Base-by-base conservation (phyloP, 768 basidiomycete genomes). In the Podaxis rugospora region DNA sequence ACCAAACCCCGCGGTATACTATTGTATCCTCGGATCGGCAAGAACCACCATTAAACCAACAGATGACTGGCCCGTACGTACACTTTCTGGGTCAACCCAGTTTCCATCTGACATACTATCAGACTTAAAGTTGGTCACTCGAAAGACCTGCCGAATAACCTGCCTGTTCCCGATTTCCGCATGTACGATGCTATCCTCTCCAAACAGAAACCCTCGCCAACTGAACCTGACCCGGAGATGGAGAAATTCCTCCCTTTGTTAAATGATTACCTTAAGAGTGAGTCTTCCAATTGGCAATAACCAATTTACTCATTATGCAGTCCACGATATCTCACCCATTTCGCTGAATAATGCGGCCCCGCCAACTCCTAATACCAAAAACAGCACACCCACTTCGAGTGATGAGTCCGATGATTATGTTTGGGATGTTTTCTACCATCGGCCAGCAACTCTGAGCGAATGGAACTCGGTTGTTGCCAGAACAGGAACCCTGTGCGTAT, bases 361-460 rank as follows among this genome's bases (percentile, higher is more conserved):
- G 42, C 25, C 49, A 64, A 7, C 35, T 55, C 16, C 64, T 63
- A 9, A 62, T 65, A 42, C 54, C 67, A 23, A 53, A 37, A 46
- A 42, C 55, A 54, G 59, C 36, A 35, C 54, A 14, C 37, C 64
- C 18, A 42, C 25, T 9, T 51, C 64, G 0, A 65, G 64, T 5
- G 80, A 80, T 5, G 62, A 55, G 16, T 47, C 59, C n/a, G 53
- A 52, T 27, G 91, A 92, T 66, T 93, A 90, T 64, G 91, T 93
- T 23, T 92, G 87, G 84, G 91, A 93, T 66, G 83, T 93, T 21
- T 93, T 92, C 68, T 92, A 90, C 65, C 88, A 88, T 64, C 78
- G 85, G 23, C 86, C 87, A 0, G 78, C 80, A 18, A 79, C 83
- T 10, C 70, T 84, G 42, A 78, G 78, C 16, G 85, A 88, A 71